Evolutionary conservation across 1,284 basidiomycete genomes (phyloP), one percentile per base, ranked within the genome.

Genomic region (Sporisorium iseilematis-ciliati): DNA sequence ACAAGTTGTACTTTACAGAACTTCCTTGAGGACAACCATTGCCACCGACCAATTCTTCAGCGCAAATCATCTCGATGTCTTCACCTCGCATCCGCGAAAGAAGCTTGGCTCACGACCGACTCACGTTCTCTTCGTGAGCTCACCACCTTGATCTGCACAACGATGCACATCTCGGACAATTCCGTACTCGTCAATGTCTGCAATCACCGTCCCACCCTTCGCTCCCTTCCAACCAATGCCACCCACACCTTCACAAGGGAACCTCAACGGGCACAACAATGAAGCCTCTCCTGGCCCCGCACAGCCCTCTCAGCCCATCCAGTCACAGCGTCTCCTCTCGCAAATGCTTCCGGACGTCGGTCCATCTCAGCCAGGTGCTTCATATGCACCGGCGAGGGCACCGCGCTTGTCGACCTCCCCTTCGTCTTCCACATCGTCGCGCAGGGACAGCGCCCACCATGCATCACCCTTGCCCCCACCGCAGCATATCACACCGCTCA

Each of bases 291-390:
- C 45, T 18, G 45, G 33, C 20, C 33, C 50, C 46, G 26, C 14
- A 16, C 41, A 42, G 2, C 58, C 43, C 14, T 16, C 35, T 12
- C 7, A 58, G 50, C 20, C 62, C 52, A 29, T 31, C 38, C 10
- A 41, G 18, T 70, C 68, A n/a, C 62, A 70, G 29, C 58, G 58
- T 41, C 14, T 60, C 12, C 62, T 65, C 35, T 71, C 68, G 11
- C 57, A 55, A 20, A 57, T 65, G 33, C 54, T 57, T 10, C 68
- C 68, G 3, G 33, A 14, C 35, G 25, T 48, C 26, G 23, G 16
- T n/a, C 25, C 16, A 11, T 12, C 11, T 21, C 59, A 45, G 50
- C 20, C 42, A 26, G 18, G 18, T 0, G n/a, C 35, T 4, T 40
- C 41, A 14, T 26, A 46, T 23, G 21, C 26, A 20, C 12, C 38